Evolutionary conservation across 768 basidiomycete genomes (phyloP), one percentile per base, ranked within the genome.

Genomic region (Boletus rubropictus): DNA sequence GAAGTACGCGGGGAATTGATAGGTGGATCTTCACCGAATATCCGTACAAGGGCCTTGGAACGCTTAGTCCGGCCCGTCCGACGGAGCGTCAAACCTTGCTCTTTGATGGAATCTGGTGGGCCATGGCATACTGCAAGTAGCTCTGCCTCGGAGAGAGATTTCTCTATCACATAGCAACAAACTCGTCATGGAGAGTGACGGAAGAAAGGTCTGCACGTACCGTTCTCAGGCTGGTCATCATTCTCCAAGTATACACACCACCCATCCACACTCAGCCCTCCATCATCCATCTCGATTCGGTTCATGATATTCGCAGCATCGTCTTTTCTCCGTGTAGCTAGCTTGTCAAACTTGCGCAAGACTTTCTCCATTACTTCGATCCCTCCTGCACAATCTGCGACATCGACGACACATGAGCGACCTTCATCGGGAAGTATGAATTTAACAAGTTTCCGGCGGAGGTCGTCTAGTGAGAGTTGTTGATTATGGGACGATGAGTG

Each of bases 361-460:
- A 89, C 93, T 55, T 86, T 83, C 54, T 90, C 87, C 42, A 98
- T 75, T 3, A 97, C 80, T 58, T 98, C 92, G 3, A 86, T 75
- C 8, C 92, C 93, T 22, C 83, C 84, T 2, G 73, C 74, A 59
- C 89, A 93, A 22, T 88, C 81, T 3, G 81, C 79, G 12, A 92
- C 83, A 60, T 94, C 84, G 50, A 98, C 81, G 1, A 85, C 84
- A 46, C 78, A 80, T 5, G 82, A 77, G 36, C 82, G 78, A 3
- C 85, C 83, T 57, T 90, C 91, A 10, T 92, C 93, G 2, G 84
- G 84, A 34, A 93, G 73, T 17, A 78, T 72, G 62, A 99, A 96
- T 63, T 93, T 97, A 59, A 99, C 84, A 18, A 89, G 70, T 64
- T 89, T 91, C 46, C 84, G 76, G 39, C 87, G 76, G 44, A 94